Evolutionary conservation across 331 rosid genomes (phyloP), one percentile per base, ranked within the genome.

Genomic region (Cydonia oblonga): DNA sequence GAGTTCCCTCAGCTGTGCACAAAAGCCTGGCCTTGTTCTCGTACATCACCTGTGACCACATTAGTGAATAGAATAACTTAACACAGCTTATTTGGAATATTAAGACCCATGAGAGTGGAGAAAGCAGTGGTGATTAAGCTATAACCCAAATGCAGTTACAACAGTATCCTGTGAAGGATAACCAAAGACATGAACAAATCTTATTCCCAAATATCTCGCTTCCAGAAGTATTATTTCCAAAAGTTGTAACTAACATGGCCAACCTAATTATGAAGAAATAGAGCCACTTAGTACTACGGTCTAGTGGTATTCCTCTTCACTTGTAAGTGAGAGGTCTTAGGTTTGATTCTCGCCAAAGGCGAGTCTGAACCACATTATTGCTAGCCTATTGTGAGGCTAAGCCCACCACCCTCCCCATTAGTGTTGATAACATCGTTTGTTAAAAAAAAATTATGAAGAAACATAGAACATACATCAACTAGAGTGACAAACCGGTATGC

Each of bases 401-500:
- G n/a, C n/a, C n/a, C n/a, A n/a, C n/a, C n/a, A n/a, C n/a, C n/a
- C n/a, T n/a, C n/a, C n/a, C n/a, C n/a, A n/a, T n/a, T n/a, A n/a
- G n/a, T n/a, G n/a, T n/a, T n/a, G n/a, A n/a, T n/a, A n/a, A n/a
- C n/a, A n/a, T n/a, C n/a, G n/a, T n/a, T n/a, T n/a, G n/a, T n/a
- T n/a, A n/a, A n/a, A n/a, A n/a, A n/a, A n/a, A n/a, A 49, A 38
- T 72, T 75, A 53, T 20, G 57, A 72, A 60, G 75, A 35, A 74
- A 28, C 13, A 18, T 15, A 70, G 72, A 58, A 80, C 96, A 76
- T 87, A 95, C 99, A 82, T 95, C 99, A 75, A 95, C 80, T 74
- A 95, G 84, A 72, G 99, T 95, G 87, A 95, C 97, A 76, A 95
- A 95, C 57, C 99, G 96, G 83, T 91, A 84, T 40, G 96, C 99